Percentiles rank a stretch among this genome's conserved stretches.
These are phyloP conservation scores for Phytophthora macrochlamydospora DNA, from an alignment of 352 stramenopile species.

Conservation along the genomic window DNA sequence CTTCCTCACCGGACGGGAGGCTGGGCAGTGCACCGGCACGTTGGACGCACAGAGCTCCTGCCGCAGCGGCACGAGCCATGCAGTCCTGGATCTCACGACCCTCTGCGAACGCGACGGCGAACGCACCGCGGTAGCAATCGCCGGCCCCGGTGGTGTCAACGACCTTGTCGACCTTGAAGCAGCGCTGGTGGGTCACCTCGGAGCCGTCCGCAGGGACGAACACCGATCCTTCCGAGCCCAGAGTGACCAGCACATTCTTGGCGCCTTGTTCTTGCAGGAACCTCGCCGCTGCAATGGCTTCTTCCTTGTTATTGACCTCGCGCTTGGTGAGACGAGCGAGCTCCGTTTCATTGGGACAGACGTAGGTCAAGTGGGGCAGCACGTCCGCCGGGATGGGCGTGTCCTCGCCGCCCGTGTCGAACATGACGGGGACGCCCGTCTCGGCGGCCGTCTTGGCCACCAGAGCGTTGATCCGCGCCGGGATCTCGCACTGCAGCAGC, in stretches of 20 bases:
- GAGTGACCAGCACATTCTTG: conserved; percentile 56
- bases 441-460: conserved; percentile 56
- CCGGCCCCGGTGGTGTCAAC: conserved; percentile 83
- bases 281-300: conserved; percentile 49
- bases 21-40: conserved; percentile 66
- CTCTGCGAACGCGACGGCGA: conserved; percentile 68
- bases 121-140: conserved; percentile 78
- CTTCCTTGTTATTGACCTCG: conserved; percentile 28
- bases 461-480: conserved; percentile 52
- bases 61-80: conserved; percentile 60
- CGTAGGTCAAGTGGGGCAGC: conserved; percentile 52
- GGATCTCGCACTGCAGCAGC: conserved; percentile 79
- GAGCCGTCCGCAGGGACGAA: conserved; percentile 52
- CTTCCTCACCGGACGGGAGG: conserved; percentile 54
- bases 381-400: conserved; percentile 56
- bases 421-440: conserved; percentile 68
- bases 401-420: conserved; percentile 80
- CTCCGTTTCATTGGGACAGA: conserved; percentile 72
- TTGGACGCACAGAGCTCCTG: conserved; percentile 73
- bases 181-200: conserved; percentile 48
- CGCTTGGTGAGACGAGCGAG: conserved; percentile 36
- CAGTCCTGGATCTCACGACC: conserved; percentile 50
- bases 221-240: conserved; percentile 61
- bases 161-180: conserved; percentile 62
- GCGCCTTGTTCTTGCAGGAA: conserved; percentile 19